Base-by-base conservation (phyloP, 2,329 filamentous ascomycete genomes). In the Alternaria triticimaculans region DNA sequence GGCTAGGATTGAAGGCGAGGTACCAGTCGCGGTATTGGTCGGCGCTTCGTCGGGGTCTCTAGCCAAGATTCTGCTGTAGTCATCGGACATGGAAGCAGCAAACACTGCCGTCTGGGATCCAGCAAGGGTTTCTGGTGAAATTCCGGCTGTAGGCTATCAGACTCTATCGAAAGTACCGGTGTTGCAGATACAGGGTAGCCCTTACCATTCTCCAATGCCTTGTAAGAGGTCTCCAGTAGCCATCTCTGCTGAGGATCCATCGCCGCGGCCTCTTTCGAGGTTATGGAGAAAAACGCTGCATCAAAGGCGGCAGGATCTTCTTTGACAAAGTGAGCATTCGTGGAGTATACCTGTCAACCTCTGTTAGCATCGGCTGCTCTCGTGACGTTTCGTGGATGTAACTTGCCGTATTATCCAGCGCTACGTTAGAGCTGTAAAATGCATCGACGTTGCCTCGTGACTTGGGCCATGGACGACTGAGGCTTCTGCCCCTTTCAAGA, bases 121-220 rank as follows among this genome's bases (percentile, higher is more conserved):
- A 18, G 37, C 37, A 41, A 41, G 37, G n/a, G 37, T 41, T 41
- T 41, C 37, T 41, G 37, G 37, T 18, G 37, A n/a, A 18, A 18
- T 41, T 41, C 37, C 37, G 6, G 37, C 37, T 41, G 37, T 4
- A 41, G 5, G 2, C 3, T 1, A 3, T 41, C 6, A 41, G 37
- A 18, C 15, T 11, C 5, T 2, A 9, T 4, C 15, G 37, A 41
- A 4, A 18, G 5, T 18, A 41, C 2, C 5, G 2, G 37, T 6
- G 37, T 11, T 41, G n/a, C 2, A 41, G 5, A 41, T 4, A 2
- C 5, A 2, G 37, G 9, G n/a, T 10, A 41, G 37, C n/a, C 5
- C 55, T 46, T 23, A 56, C 54, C 54, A 18, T 57, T 57, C 20
- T 57, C 55, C 21, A 57, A 18, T n/a, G 44, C 37, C 6, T 49